These are phyloP conservation scores for Epichloe sp. DNA, from an alignment of 2,329 filamentous ascomycete genomes.

Conservation along the genomic window DNA sequence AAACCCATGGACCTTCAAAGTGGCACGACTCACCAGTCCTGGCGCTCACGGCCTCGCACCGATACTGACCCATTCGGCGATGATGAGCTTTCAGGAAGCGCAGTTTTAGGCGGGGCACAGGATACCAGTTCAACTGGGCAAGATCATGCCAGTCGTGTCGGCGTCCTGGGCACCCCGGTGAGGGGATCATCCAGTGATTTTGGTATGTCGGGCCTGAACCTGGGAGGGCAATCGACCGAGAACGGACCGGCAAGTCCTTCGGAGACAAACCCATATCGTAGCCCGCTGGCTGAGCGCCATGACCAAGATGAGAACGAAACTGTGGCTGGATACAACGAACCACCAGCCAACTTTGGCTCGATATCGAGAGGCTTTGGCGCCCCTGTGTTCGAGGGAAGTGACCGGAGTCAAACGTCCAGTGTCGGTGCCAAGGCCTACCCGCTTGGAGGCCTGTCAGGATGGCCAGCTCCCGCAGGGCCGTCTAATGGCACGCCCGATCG, in stretches of 20 bases:
- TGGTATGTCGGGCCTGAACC: conserved; percentile 47
- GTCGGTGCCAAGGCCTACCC: conserved; percentile 66
- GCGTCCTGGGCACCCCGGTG: conserved; percentile 38
- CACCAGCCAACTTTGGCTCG: conserved; percentile 38
- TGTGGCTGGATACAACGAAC: conserved; percentile 27
- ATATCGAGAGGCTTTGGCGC: conserved; percentile 37
- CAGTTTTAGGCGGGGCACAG: conserved; percentile 61
- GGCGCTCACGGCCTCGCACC: conserved; percentile 49
- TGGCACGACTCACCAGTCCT: conserved; percentile 30
- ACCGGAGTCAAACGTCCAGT: conserved; percentile 88
- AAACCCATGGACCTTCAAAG: conserved; percentile 37
- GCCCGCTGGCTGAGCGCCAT: conserved; percentile 66
- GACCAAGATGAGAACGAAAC: conserved; percentile 49
- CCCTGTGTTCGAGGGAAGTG: conserved; percentile 55
- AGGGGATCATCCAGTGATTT: conserved; percentile 45
- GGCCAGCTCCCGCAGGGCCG: conserved; percentile 41
- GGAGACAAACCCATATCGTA: conserved; percentile 92
- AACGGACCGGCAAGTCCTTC: conserved; percentile 78
- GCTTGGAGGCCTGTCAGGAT: conserved; percentile 48
- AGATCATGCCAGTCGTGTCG: conserved; percentile 20
- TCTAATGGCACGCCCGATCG: conserved; percentile 57
- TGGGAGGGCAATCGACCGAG: conserved; percentile 41
- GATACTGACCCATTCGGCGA: conserved; percentile 72
- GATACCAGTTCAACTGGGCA: conserved; percentile 41
- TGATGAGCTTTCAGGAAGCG: conserved; percentile 50